Evolutionary conservation across 2,329 filamentous ascomycete genomes (phyloP), one percentile per base, ranked within the genome.

Genomic region (Colletotrichum gloeosporioides): DNA sequence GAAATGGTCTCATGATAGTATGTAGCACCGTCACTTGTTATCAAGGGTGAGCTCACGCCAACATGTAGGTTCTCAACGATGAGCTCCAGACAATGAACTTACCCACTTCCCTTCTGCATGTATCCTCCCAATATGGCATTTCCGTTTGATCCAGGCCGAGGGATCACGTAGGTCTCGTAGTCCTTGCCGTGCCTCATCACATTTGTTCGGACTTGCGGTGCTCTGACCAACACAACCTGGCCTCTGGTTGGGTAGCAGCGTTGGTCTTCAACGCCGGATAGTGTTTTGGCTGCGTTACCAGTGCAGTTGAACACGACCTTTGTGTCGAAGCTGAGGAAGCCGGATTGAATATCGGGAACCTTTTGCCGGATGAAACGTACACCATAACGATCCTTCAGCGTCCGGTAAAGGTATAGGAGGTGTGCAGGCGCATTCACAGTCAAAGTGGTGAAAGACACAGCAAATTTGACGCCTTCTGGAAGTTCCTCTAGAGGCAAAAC

Each of bases 111-210:
- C 69, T 83, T 84, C 69, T 86, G 85, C 81, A 85, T 83, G 71
- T 85, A 87, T 3, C 86, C 86, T 8, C 86, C 85, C 12, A 86
- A 79, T 18, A 85, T 79, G 8, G 82, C 83, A 31, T 84, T 83
- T 3, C 81, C 84, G 12, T 85, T 83, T 0, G 85, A 86, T 7
- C 79, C 78, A 0, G 84, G 83, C 1, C 84, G 80, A 1, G 85
- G 85, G 61, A 87, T 86, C 4, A 87, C 80, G 71, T 87, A 87
- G 1, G 86, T 87, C 71, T 86, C 83, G 62, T 85, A 85, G 69
- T 84, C 82, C 32, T 80, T 81, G 0, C 84, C 84, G 65, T 86
- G 84, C 16, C 82, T 80, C 86, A 87, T 87, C 61, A 84, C 78
- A 62, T 86, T 87, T 4, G 79, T 80, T 4, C 73, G 78, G 2